phyloP scores from a whole-genome alignment of 2,329 filamentous ascomycete genomes.

The Penicillium fuscoglaucum region DNA sequence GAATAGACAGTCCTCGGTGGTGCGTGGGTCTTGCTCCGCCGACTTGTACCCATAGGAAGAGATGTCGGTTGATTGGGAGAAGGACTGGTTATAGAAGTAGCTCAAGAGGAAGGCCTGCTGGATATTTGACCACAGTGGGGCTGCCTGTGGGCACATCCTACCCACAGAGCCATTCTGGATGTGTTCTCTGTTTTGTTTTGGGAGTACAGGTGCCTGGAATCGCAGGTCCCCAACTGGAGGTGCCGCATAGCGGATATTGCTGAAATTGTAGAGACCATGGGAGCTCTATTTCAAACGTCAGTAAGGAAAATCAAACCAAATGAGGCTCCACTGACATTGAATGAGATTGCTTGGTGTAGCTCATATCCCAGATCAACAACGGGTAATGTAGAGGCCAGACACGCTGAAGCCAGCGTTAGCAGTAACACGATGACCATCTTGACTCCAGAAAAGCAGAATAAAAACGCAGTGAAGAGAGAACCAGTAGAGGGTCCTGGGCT shows the following conservation, averaged over 20 bases:
- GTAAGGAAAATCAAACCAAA: background rate
- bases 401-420: constrained; percentile 18
- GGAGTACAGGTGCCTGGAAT: constrained; percentile 50
- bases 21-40: constrained; percentile 23
- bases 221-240: constrained; percentile 54
- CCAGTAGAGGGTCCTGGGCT: background rate
- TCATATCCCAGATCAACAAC: constrained; percentile 58
- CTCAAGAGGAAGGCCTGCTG: constrained; percentile 22
- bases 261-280: constrained; percentile 54
- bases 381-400: constrained; percentile 26
- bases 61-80: constrained; percentile 24
- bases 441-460: background rate
- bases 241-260: constrained; percentile 58
- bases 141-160: constrained; percentile 49
- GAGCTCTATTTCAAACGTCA: constrained; percentile 22
- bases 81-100: constrained; percentile 12
- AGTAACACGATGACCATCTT: constrained; percentile 15
- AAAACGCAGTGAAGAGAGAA: background rate
- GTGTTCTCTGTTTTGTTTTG: constrained; percentile 44
- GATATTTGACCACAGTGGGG: constrained; percentile 47
- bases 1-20: constrained; percentile 41
- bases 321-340: constrained; percentile 14
- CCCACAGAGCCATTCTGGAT: constrained; percentile 49
- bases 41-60: constrained; percentile 24
- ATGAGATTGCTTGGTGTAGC: constrained; percentile 47